Base-by-base conservation (phyloP, 352 stramenopile species). In the Phytophthora aleatoria region DNA sequence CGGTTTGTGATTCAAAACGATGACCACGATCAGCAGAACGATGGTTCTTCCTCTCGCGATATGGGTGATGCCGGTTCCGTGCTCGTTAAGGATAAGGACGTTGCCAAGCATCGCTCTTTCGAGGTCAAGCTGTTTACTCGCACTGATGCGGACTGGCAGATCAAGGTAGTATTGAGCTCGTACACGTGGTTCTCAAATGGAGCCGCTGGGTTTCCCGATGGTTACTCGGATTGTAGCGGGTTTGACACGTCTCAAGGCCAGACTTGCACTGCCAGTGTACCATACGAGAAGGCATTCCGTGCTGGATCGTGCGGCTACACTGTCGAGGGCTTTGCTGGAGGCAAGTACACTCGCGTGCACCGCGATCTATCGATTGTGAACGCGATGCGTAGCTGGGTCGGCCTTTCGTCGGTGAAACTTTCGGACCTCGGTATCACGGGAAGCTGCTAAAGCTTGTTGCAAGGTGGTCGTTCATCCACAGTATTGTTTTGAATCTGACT, bases 1-100 rank as follows among this genome's bases (percentile, higher is more conserved):
- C 77, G 84, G 0, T 89, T 90, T 26, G 84, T 89, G 41, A 71
- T 92, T 8, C 84, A 92, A 57, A 92, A 91, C 60, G 84, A 91
- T 31, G 82, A 91, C 59, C 77, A 87, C 57, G 84, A 92, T 67
- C 84, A 92, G 55, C 80, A 92, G 49, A 71, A 63, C 43, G 64
- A 71, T 0, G 82, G 77, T 15, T 88, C 76, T 7, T 72, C 52
- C 1, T 71, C 80, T 13, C 79, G 83, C 4, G 67, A 85, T 33
- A 92, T 92, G 83, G 69, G 73, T 0, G 63, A 77, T 42, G 64
- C 73, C 30, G 83, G 82, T 2, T 90, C 77, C 2, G 64, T 92
- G 0, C 62, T 91, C 10, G 61, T 92, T 41, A 83, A 81, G 47
- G 70, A 73, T 35, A 77, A 81, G 48, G 53, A 87, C 50, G 79